Evolutionary conservation across 192 early-diverging fungal species (phyloP).

Genomic region (Linnemannia exigua): DNA sequence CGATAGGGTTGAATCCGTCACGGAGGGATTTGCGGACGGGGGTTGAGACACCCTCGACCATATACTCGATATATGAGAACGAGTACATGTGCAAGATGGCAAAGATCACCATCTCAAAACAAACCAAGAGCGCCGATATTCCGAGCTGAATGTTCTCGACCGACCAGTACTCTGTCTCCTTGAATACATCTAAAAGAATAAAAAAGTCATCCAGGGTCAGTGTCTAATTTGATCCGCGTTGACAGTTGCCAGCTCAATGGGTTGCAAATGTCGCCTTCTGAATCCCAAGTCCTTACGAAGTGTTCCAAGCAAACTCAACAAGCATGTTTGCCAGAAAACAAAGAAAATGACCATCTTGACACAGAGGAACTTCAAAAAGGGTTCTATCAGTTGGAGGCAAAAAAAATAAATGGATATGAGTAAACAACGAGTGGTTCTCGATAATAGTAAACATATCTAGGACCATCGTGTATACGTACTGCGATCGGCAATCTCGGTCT

Average conservation of each 20-base stretch:
- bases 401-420: not conserved
- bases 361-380: constrained; percentile 58
- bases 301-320: constrained; percentile 37
- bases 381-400: constrained; percentile 20
- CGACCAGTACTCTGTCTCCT: constrained; percentile 47
- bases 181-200: constrained; percentile 21
- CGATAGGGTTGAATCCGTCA: constrained; percentile 56
- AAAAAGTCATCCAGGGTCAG: not conserved
- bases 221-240: not conserved
- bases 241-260: not conserved
- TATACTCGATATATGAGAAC: constrained; percentile 50
- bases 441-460: no score
- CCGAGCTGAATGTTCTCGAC: constrained; percentile 51
- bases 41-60: constrained; percentile 10
- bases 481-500: constrained; percentile 65
- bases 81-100: constrained; percentile 55
- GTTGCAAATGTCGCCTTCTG: not conserved
- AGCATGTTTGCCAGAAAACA: constrained; percentile 46
- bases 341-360: constrained; percentile 62
- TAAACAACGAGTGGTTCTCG: constrained; percentile 44
- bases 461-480: constrained; percentile 60
- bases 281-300: constrained; percentile 24
- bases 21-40: constrained; percentile 42
- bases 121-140: constrained; percentile 47
- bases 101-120: constrained; percentile 61